Conservation (phyloP, 495 filamentous ascomycete species). For the Aspergillus heteromorphus region DNA sequence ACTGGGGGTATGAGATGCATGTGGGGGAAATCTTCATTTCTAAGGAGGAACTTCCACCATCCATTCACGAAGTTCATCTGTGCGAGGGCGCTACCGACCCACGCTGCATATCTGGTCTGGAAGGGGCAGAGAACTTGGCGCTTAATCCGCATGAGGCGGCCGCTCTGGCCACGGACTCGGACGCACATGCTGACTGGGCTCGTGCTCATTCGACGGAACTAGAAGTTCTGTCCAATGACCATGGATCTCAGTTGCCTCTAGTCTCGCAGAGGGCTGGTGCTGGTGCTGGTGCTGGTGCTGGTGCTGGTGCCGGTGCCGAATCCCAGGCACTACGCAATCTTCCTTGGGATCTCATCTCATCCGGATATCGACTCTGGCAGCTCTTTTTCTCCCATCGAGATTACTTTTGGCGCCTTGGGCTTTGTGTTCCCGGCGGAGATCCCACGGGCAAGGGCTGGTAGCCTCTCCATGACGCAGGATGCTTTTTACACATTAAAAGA, state of each 20-base stretch:
- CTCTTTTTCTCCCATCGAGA: slow-evolving; percentile 92
- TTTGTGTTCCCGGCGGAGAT: slow-evolving; percentile 85
- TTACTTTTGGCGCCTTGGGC: slow-evolving; percentile 89
- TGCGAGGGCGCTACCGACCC: slow-evolving; percentile 70
- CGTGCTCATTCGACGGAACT: not conserved
- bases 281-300: no score
- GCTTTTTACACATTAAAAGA: not conserved
- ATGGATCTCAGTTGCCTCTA: not conserved
- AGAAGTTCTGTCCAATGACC: not conserved
- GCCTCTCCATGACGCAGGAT: not conserved
- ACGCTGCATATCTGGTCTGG: slow-evolving; percentile 60
- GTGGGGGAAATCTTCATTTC: slow-evolving; percentile 82
- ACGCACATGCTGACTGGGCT: not conserved
- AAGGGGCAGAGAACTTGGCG: slow-evolving; percentile 10
- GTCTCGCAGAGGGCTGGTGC: no score
- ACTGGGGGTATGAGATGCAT: slow-evolving; percentile 86
- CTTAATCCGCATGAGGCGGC: slow-evolving; percentile 3
- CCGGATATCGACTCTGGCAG: slow-evolving; percentile 73
- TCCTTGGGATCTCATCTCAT: slow-evolving; percentile 48
- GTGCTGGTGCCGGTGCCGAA: slow-evolving; percentile 15
- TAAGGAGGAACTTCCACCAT: slow-evolving; percentile 61
- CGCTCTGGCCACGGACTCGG: not conserved
- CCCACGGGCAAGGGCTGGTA: slow-evolving; percentile 30
- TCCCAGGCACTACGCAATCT: slow-evolving; percentile 14
- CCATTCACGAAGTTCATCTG: slow-evolving; percentile 56